Evolutionary conservation across 768 basidiomycete species (phyloP).

Genomic region (Saitozyma podzolica): DNA sequence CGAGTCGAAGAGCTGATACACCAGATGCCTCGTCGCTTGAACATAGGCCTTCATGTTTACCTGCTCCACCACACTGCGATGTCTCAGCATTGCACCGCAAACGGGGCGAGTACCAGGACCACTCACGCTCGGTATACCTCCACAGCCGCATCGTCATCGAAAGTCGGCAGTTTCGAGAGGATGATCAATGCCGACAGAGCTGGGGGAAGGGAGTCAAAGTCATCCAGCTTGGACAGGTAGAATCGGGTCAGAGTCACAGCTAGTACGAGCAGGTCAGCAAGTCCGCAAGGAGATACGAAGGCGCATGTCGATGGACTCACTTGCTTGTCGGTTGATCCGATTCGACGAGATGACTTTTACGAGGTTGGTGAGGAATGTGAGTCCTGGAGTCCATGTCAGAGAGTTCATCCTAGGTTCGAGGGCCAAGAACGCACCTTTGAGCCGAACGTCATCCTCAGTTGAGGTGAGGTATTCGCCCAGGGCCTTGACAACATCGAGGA

Average conservation of each 20-base stretch:
- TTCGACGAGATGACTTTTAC: constrained; percentile 64
- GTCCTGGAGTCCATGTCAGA: constrained; percentile 59
- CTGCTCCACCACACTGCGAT: constrained; percentile 67
- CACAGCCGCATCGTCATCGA: constrained; percentile 66
- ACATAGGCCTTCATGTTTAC: constrained; percentile 79
- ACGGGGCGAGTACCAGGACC: not conserved
- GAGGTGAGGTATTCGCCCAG: constrained; percentile 85
- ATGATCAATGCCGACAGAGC: constrained; percentile 73
- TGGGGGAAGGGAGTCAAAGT: constrained; percentile 78
- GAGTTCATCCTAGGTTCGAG: not conserved
- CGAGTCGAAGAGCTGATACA: constrained; percentile 77
- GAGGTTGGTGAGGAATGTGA: constrained; percentile 75
- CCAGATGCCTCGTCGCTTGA: constrained; percentile 75
- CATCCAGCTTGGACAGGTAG: constrained; percentile 81
- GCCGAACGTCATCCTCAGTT: constrained; percentile 73
- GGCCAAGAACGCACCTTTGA: constrained; percentile 63
- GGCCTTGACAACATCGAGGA: constrained; percentile 79
- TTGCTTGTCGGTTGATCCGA: constrained; percentile 74
- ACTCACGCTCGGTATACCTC: constrained; percentile 66
- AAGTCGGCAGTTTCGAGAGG: constrained; percentile 64
- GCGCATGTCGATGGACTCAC: constrained; percentile 57
- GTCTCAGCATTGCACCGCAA: not conserved
- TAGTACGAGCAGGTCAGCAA: constrained; percentile 45
- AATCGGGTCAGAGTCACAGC: constrained; percentile 80
- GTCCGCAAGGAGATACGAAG: not conserved